Base-by-base conservation (phyloP, 306 rosid genomes). In the Citrullus amarus region DNA sequence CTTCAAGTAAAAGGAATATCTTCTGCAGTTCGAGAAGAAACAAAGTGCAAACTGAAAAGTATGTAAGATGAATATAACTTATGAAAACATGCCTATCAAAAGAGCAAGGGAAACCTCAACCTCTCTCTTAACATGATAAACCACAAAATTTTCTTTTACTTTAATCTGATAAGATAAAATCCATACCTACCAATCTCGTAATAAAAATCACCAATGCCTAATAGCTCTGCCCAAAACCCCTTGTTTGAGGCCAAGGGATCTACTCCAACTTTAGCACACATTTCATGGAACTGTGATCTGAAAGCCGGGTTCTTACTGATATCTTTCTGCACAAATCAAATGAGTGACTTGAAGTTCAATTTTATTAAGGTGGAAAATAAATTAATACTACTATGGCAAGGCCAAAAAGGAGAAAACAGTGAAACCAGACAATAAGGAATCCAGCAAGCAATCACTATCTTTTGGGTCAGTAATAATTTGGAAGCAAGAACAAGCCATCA, bases 211-310 rank as follows among this genome's bases (percentile, higher is more conserved):
- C 96, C 98, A 83, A 92, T 91, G 80, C 97, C 96, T 81, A 95
- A 82, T 4, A 95, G 95, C 97, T 95, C 98, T 18, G 97, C 95
- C 97, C 97, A 95, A 77, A 95, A 95, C 79, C 98, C 97, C 81
- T 95, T 95, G 83, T 92, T 95, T 70, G 96, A 95, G 67, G 97
- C 97, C 83, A 91, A 87, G 66, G 98, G 98, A 85, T 95, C 98
- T 12, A 95, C 98, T 80, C 98, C 97, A 83, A 95, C 96, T 85
- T 92, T 92, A 17, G 97, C 89, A 82, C 98, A 94, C 96, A 95
- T 95, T 82, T 95, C 96, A 67, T 95, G 98, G 79, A 95, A 95
- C 83, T 92, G 98, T 63, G 98, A 92, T 84, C 98, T 87, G 85
- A 95, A 95, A 7, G 97, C 97, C 38, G 97, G 98, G 79, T 95